These are phyloP conservation scores for Pittosporum tobira DNA, from an alignment of 129 eudicot species.

Conservation along the genomic window DNA sequence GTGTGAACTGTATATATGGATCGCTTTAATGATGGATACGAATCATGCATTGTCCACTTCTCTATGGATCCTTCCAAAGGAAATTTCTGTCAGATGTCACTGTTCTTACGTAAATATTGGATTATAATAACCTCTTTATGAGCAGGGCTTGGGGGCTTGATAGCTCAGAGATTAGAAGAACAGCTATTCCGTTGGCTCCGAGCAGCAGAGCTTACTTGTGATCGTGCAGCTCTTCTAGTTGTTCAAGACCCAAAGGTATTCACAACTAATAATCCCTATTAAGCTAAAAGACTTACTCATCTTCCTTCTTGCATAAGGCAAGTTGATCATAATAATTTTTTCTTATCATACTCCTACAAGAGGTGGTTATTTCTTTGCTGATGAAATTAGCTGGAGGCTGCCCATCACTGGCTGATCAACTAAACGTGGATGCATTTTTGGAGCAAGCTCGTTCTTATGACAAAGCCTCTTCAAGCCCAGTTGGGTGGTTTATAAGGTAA, in stretches of 20 bases:
- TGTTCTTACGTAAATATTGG: not conserved
- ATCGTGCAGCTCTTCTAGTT: slow-evolving; percentile 97
- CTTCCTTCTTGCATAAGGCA: not conserved
- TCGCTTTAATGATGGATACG: not conserved
- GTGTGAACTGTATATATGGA: not conserved
- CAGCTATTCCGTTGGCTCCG: slow-evolving; percentile 93
- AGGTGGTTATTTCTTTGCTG: slow-evolving; percentile 93
- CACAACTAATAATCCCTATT: slow-evolving; percentile 5
- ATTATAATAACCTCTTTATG: not conserved
- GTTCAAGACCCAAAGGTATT: slow-evolving; percentile 97
- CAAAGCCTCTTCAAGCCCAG: slow-evolving; percentile 86
- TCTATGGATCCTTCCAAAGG: not conserved
- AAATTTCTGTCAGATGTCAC: not conserved
- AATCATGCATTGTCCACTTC: not conserved
- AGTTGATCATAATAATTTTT: not conserved
- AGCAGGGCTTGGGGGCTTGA: slow-evolving; percentile 79
- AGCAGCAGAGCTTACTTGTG: slow-evolving; percentile 96
- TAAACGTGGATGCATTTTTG: slow-evolving; percentile 90
- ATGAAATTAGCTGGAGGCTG: slow-evolving; percentile 99
- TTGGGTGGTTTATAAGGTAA: slow-evolving; percentile 93
- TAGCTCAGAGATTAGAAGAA: slow-evolving; percentile 85
- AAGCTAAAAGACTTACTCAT: not conserved
- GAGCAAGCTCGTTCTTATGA: slow-evolving; percentile 99
- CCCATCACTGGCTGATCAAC: slow-evolving; percentile 94
- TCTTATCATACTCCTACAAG: slow-evolving; percentile 52